Evolutionary conservation across 495 filamentous ascomycete genomes (phyloP), one percentile per base, ranked within the genome.

Genomic region (Xylaria longipes): DNA sequence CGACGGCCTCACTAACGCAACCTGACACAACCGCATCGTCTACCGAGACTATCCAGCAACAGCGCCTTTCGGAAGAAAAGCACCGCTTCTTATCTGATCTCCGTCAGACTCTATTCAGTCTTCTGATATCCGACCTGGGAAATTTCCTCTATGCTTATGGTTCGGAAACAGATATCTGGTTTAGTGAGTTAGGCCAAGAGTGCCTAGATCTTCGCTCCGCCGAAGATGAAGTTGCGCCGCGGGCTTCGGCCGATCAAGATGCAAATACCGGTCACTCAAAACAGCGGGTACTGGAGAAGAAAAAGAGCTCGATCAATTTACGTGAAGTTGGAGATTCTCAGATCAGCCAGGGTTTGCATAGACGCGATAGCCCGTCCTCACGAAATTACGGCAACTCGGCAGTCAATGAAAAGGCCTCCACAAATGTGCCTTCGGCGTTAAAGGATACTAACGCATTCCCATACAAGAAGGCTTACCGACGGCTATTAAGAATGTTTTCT

Each of bases 151-250:
- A 95, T 82, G 88, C 91, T 41, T 89, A 90, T 71, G 92, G 96
- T 17, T 95, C 93, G 72, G 96, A 99, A 82, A 99, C 95, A 20
- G 96, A 98, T 74, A 89, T 86, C 31, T 98, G 95, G 93, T 95
- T 97, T 77, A 89, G 91, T 71, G 88, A 87, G 25, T 78, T 97
- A 4, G 90, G 92, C 17, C 90, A 95, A 73, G 89, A 93, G 66
- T 92, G 91, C 67, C 90, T 97, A 56, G 91, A 93, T 71, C 84
- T 89, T 43, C 90, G 91, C 70, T 93, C 94, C 79, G 89, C 87
- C 54, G 91, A 87, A 73, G 85, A 85, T 64, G 81, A 86, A 60
- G 82, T 80, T 14, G 78, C 78, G 52, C 80, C 79, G n/a, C 80
- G 80, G 70, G 74, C 80, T 22, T 60, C 67, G 50, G 78, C 75